A percentile compares a stretch with the other conserved stretches of the same genome.
Conservation (phyloP, 345 rosid species). For the Adansonia digitata region DNA sequence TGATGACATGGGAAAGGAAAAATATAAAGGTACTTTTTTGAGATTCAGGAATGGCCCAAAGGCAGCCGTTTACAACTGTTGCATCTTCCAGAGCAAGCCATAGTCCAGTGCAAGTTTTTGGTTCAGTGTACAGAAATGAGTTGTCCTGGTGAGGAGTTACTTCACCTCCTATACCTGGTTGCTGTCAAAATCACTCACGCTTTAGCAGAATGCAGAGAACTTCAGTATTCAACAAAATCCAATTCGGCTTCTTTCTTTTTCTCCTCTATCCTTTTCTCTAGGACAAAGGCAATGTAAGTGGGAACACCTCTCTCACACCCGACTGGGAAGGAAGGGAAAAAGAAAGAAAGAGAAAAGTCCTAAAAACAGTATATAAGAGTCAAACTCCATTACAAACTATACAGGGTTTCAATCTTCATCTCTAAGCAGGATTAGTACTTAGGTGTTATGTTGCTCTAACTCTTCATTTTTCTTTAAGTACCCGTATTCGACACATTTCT, state of each 20-base stretch:
- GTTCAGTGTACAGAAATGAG: constrained; percentile 83
- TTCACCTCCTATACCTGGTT: constrained; percentile 98
- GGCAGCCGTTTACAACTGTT: constrained; percentile 73
- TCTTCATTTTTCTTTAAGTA: too few relatives aligned
- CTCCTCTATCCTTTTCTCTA: too few relatives aligned
- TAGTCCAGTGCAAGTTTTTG: constrained; percentile 83
- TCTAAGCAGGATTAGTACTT: background rate
- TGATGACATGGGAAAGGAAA: background rate
- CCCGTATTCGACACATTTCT: too few relatives aligned
- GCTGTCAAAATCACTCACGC: constrained; percentile 37
- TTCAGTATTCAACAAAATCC: background rate
- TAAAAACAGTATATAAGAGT: background rate
- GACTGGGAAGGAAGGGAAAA: too few relatives aligned
- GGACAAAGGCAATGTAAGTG: too few relatives aligned
- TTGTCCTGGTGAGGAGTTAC: constrained; percentile 95
- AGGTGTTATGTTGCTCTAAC: too few relatives aligned
- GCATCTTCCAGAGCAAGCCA: constrained; percentile 98
- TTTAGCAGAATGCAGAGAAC: background rate
- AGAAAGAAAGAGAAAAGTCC: too few relatives aligned
- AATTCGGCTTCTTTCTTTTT: background rate
- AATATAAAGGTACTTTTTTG: constrained; percentile 65
- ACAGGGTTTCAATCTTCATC: background rate
- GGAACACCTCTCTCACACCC: too few relatives aligned
- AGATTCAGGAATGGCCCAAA: constrained; percentile 97
- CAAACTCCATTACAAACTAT: background rate